Evolutionary conservation across 176 grass and related monocot species (phyloP), one percentile per base, ranked within the genome.

Genomic region (Oryza meyeriana): DNA sequence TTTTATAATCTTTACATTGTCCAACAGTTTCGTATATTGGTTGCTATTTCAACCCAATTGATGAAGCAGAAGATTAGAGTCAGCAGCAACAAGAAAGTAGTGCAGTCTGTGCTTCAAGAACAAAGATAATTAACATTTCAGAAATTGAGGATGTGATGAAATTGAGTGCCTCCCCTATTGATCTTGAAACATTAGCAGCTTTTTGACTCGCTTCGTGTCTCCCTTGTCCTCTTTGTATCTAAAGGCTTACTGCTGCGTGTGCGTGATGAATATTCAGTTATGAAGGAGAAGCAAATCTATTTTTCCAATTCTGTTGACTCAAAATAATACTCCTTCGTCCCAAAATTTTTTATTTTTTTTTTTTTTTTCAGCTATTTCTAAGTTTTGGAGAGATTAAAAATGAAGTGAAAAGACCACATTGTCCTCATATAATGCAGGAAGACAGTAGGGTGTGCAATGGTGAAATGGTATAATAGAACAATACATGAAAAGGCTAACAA

Each of bases 21-120:
- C 52, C 66, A 76, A 70, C 74, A 94, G 95, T 57, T 93, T 41
- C 71, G 82, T 7, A 82, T 98, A 73, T 57, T 95, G 75, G 96
- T 87, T 98, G 90, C 87, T 95, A 91, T 72, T 88, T 87, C 17
- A 90, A 98, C 75, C 93, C 96, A 10, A 80, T 95, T 61, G 96
- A 35, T 98, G 96, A 95, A 98, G 30, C 40, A 88, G 27, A 90
- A 76, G 75, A 66, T 81, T 82, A 62, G 6, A 32, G 80, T 48
- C 73, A 74, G 79, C 79, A 45, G 45, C 66, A 78, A 7, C 57
- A 78, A 32, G 64, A 64, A 36, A 20, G 61, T 22, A 89, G 31
- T 83, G 48, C 20, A 36, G 66, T 42, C 77, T 34, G 12, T 47
- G 50, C 20, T 64, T 67, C 57, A 77, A 45, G 50, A 82, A 50